These are phyloP conservation scores for Pestalotiopsis fici DNA, from an alignment of 2,329 filamentous ascomycete genomes.

Conservation along the genomic window DNA sequence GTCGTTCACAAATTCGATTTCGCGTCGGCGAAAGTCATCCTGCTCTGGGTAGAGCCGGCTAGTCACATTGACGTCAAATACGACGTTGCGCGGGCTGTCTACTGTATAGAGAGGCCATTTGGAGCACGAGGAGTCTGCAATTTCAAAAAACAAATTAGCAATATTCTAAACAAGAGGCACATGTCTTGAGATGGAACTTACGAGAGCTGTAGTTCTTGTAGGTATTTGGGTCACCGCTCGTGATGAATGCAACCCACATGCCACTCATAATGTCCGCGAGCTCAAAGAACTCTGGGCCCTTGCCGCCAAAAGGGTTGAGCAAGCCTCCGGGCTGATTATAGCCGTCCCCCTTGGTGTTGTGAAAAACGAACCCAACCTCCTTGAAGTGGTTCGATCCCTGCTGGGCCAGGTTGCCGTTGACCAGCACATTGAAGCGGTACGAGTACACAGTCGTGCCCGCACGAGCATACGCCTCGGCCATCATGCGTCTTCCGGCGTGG, in stretches of 20 bases:
- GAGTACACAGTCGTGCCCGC: slow-evolving; percentile 51
- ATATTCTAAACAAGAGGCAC: background rate
- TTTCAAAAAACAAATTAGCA: background rate
- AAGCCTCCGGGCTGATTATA: slow-evolving; percentile 37
- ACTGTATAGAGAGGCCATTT: slow-evolving; percentile 45
- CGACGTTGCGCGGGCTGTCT: slow-evolving; percentile 42
- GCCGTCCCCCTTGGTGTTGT: slow-evolving; percentile 49
- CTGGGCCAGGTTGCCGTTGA: slow-evolving; percentile 25
- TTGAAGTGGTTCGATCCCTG: slow-evolving; percentile 40
- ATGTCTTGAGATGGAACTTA: background rate
- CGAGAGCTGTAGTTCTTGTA: background rate
- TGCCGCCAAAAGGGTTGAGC: slow-evolving; percentile 36
- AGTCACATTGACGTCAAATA: slow-evolving; percentile 51
- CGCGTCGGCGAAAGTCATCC: slow-evolving; percentile 47
- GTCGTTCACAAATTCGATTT: slow-evolving; percentile 42
- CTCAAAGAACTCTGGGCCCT: slow-evolving; percentile 39
- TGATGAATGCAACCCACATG: slow-evolving; percentile 54
- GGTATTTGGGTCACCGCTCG: slow-evolving; percentile 45
- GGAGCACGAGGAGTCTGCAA: slow-evolving; percentile 12
- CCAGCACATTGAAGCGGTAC: slow-evolving; percentile 46
- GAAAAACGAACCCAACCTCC: slow-evolving; percentile 55
- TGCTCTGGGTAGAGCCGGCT: slow-evolving; percentile 39
- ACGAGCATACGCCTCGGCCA: slow-evolving; percentile 33
- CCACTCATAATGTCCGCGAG: slow-evolving; percentile 49
- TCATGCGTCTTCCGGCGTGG: slow-evolving; percentile 51